phyloP scores from a whole-genome alignment of 2,329 filamentous ascomycete species.

The Leptodontidium sp. region DNA sequence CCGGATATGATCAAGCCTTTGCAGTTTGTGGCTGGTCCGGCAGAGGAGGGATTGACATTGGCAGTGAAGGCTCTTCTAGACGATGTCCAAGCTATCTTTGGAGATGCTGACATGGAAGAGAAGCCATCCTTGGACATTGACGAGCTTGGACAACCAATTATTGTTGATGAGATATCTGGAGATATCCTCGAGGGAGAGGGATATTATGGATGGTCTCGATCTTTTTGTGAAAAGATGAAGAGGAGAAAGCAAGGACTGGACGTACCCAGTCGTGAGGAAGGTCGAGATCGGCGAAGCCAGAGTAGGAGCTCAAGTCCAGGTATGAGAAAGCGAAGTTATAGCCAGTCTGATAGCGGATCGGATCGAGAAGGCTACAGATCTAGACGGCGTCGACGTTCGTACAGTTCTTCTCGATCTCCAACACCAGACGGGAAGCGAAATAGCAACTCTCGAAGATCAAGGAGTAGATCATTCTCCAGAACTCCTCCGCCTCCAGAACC shows the following conservation, averaged over 20 bases:
- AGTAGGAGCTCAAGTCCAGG: conserved; percentile 38
- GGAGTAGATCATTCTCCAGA: conserved; percentile 37
- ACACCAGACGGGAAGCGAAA: conserved; percentile 36
- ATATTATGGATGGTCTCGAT: conserved; percentile 88
- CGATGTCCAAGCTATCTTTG: conserved; percentile 75
- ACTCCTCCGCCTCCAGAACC: conserved; percentile 31
- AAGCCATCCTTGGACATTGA: conserved; percentile 70
- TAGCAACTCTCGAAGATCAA: conserved; percentile 33
- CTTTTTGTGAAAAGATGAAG: conserved; percentile 85
- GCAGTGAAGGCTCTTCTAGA: conserved; percentile 76
- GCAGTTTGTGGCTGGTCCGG: conserved; percentile 73
- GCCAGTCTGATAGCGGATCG: conserved; percentile 40
- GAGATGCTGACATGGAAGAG: conserved; percentile 57
- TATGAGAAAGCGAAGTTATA: conserved; percentile 42
- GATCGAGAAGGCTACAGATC: conserved; percentile 33
- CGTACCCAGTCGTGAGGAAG: conserved; percentile 25
- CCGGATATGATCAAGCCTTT: conserved; percentile 75
- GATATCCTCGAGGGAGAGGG: conserved; percentile 70
- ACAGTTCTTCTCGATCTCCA: conserved; percentile 44
- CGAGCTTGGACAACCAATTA: conserved; percentile 74
- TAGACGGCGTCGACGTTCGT: conserved; percentile 42
- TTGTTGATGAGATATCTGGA: conserved; percentile 71
- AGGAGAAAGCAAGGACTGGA: conserved; percentile 50
- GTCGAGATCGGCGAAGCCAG: conserved; percentile 13
- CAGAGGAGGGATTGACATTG: conserved; percentile 68